Base-by-base conservation (phyloP, 106 monocot genomes). In the Dendrobium nobile region DNA sequence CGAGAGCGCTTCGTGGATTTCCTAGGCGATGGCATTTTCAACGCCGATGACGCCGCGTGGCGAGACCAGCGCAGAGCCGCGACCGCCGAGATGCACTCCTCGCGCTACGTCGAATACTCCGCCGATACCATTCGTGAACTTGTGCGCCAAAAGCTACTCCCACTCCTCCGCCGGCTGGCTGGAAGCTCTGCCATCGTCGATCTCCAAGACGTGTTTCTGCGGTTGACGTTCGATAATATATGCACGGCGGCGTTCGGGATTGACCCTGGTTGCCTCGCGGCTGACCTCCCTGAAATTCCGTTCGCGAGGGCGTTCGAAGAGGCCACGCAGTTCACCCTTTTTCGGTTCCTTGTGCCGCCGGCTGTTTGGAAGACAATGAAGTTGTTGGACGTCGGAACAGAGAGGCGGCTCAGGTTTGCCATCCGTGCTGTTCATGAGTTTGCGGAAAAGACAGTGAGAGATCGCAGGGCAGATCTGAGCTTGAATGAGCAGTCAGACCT, bases 221-320 rank as follows among this genome's bases (percentile, higher is more conserved):
- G 94, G 24, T 92, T 98, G 82, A 92, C 98, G 15, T 98, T 95
- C 75, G 98, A 98, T 77, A 94, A 91, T 77, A 92, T 98, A n/a
- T 98, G 92, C 80, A 47, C 79, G 4, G 91, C 94, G 11, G 98
- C 94, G 0, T 95, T 98, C 75, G 98, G 98, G 33, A 78, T 92
- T 0, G 90, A 97, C 58, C 82, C 89, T 16, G 94, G 94, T 0
- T 97, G 97, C 58, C 87, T 97, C 45, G 84, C 80, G 43, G 70
- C 55, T 24, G 91, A 88, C 73, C 70, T 94, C 9, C 92, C 91
- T 9, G 84, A 84, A 43, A 67, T 94, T 1, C 75, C 85, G 11
- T 98, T 98, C 80, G 98, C 98, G 13, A 78, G 45, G 58, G 94
- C 92, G 1, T 98, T 98, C 79, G 98, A 98, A 84, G 64, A 83